phyloP scores from a whole-genome alignment of 2,329 filamentous ascomycete species.

The Helicocarpus griseus region DNA sequence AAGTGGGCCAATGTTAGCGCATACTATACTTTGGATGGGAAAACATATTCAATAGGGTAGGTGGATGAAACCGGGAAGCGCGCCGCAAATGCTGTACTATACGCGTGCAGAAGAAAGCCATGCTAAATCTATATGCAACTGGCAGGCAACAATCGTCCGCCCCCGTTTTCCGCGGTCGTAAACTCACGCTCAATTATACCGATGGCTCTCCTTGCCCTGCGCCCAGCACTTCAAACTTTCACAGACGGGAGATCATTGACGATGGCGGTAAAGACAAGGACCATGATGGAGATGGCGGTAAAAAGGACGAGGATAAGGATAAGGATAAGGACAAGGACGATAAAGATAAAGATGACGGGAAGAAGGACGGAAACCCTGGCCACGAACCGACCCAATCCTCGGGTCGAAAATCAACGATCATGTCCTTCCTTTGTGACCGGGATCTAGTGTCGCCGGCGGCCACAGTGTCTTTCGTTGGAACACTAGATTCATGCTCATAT shows the following conservation, averaged over 20 bases:
- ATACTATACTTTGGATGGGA: constrained; percentile 35
- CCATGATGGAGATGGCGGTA: background rate
- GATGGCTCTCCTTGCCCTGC: constrained; percentile 60
- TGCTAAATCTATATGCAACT: background rate
- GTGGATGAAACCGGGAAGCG: no score
- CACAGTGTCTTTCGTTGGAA: constrained; percentile 73
- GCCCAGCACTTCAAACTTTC: constrained; percentile 6
- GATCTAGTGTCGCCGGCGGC: constrained; percentile 62
- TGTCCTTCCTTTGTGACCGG: constrained; percentile 87
- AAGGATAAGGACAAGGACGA: constrained; percentile 24
- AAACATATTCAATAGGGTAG: constrained; percentile 40
- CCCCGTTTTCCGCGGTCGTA: constrained; percentile 40
- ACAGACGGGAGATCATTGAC: constrained; percentile 10
- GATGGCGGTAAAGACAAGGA: background rate
- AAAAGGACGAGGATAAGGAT: constrained; percentile 13
- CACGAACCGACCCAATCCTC: constrained; percentile 7
- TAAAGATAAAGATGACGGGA: constrained; percentile 24
- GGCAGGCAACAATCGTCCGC: constrained; percentile 35
- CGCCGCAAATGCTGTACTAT: no score
- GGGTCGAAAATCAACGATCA: constrained; percentile 66
- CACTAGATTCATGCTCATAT: constrained; percentile 86
- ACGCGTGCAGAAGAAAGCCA: no score
- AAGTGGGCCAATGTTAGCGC: constrained; percentile 40
- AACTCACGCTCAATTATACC: constrained; percentile 67
- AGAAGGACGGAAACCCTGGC: constrained; percentile 9